phyloP scores from a whole-genome alignment of 768 basidiomycete genomes.

The Amanita muscaria region DNA sequence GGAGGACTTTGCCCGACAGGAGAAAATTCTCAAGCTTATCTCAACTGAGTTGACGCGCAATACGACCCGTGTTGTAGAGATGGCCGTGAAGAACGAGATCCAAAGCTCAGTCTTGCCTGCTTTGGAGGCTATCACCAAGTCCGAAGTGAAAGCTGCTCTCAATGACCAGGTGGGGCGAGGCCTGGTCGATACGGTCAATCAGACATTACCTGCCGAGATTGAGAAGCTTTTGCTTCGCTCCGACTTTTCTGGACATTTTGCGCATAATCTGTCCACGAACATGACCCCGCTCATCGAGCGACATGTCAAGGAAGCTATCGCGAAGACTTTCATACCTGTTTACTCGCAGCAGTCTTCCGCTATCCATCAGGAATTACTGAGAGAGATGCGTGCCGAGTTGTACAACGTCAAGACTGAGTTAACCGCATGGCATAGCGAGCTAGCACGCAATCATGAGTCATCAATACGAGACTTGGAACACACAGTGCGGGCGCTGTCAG shows the following conservation, averaged over 20 bases:
- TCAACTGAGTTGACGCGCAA: slow-evolving; percentile 82
- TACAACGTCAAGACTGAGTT: slow-evolving; percentile 73
- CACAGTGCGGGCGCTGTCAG: slow-evolving; percentile 61
- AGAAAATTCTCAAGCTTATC: slow-evolving; percentile 83
- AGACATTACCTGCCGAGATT: slow-evolving; percentile 72
- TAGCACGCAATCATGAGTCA: slow-evolving; percentile 68
- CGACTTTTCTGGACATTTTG: slow-evolving; percentile 69
- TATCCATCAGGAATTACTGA: slow-evolving; percentile 74
- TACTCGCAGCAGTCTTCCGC: slow-evolving; percentile 65
- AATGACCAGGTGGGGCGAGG: slow-evolving; percentile 73
- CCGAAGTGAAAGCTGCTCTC: slow-evolving; percentile 69
- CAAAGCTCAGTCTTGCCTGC: slow-evolving; percentile 79
- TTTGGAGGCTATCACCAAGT: slow-evolving; percentile 73
- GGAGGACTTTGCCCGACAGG: slow-evolving; percentile 77
- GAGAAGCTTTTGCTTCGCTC: slow-evolving; percentile 71
- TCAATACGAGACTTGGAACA: slow-evolving; percentile 77
- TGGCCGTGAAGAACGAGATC: slow-evolving; percentile 80
- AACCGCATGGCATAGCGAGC: slow-evolving; percentile 72
- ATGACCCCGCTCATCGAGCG: slow-evolving; percentile 72
- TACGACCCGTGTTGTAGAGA: slow-evolving; percentile 81
- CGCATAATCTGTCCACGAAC: slow-evolving; percentile 61
- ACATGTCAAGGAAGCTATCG: slow-evolving; percentile 73
- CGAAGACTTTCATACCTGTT: slow-evolving; percentile 65
- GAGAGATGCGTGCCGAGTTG: slow-evolving; percentile 70
- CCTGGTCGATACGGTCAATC: slow-evolving; percentile 61